These are phyloP conservation scores for Dispira parvispora DNA, from an alignment of 192 early-diverging fungal species.

Conservation along the genomic window DNA sequence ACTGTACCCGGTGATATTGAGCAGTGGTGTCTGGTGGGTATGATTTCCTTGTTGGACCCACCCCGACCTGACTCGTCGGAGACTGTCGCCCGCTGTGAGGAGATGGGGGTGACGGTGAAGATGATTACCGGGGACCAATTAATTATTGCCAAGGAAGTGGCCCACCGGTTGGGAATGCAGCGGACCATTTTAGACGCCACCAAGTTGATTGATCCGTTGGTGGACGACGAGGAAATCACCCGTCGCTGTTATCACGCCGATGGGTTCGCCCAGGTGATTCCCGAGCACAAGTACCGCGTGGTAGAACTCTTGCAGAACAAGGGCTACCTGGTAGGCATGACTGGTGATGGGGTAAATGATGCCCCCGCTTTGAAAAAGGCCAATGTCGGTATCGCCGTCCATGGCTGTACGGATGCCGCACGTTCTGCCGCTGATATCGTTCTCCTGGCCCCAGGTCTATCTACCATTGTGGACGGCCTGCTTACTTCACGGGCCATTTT, in stretches of 20 bases:
- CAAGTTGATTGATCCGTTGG: slow-evolving; percentile 61
- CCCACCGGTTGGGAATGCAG: slow-evolving; percentile 78
- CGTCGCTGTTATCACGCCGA: slow-evolving; percentile 74
- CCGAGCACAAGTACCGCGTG: slow-evolving; percentile 96
- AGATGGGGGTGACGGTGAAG: slow-evolving; percentile 83
- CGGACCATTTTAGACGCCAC: slow-evolving; percentile 79
- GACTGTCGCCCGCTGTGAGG: slow-evolving; percentile 69
- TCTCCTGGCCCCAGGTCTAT: slow-evolving; percentile 70
- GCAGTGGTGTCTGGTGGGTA: slow-evolving; percentile 66
- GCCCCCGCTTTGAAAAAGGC: slow-evolving; percentile 96
- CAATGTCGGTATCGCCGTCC: slow-evolving; percentile 92
- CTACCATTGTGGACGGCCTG: slow-evolving; percentile 86
- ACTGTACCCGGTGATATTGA: slow-evolving; percentile 47
- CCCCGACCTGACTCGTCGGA: slow-evolving; percentile 75
- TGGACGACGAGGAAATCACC: slow-evolving; percentile 65
- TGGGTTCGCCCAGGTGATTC: slow-evolving; percentile 95
- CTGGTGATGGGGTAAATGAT: slow-evolving; percentile 96
- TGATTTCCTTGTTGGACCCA: slow-evolving; percentile 83
- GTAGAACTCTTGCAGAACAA: slow-evolving; percentile 86
- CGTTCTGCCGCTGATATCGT: slow-evolving; percentile 93
- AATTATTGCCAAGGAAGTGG: slow-evolving; percentile 88
- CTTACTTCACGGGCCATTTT: slow-evolving; percentile 83
- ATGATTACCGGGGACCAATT: slow-evolving; percentile 96
- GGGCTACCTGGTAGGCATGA: slow-evolving; percentile 81
- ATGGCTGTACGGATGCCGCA: slow-evolving; percentile 91